Conservation (phyloP, 768 basidiomycete species). For the Termitomyces titanicus region DNA sequence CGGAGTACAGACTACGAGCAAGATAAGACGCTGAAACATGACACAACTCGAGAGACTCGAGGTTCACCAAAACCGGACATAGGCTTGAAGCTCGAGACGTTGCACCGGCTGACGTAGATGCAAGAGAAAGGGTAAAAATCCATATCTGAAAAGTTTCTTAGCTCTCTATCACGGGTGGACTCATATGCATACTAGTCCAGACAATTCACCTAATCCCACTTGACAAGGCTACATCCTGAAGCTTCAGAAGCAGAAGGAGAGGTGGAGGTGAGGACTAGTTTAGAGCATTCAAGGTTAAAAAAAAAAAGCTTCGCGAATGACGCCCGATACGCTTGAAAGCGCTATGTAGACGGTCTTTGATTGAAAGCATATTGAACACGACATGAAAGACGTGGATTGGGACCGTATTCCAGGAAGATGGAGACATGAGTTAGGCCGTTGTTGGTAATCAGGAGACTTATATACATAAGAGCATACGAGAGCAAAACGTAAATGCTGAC, state of each 20-base stretch:
- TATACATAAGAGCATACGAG: too few relatives aligned
- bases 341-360: not conserved
- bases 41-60: conserved; percentile 1
- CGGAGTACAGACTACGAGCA: not conserved
- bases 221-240: not conserved
- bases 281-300: not conserved
- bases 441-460: not conserved
- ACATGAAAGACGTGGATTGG: not conserved
- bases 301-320: not conserved
- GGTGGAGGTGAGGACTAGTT: not conserved
- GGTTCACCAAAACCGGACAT: not conserved
- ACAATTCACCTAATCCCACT: not conserved
- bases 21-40: not conserved
- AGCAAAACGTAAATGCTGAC: too few relatives aligned
- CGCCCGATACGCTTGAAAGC: not conserved
- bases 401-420: not conserved
- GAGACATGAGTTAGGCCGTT: not conserved
- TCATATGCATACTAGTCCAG: not conserved
- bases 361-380: not conserved
- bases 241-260: not conserved
- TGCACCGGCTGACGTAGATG: not conserved
- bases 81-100: not conserved
- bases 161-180: not conserved
- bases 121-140: not conserved
- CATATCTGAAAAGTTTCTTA: not conserved